Evolutionary conservation across 2,329 filamentous ascomycete species (phyloP), one percentile per base, ranked within the genome.

Genomic region (Thelonectria discophora): DNA sequence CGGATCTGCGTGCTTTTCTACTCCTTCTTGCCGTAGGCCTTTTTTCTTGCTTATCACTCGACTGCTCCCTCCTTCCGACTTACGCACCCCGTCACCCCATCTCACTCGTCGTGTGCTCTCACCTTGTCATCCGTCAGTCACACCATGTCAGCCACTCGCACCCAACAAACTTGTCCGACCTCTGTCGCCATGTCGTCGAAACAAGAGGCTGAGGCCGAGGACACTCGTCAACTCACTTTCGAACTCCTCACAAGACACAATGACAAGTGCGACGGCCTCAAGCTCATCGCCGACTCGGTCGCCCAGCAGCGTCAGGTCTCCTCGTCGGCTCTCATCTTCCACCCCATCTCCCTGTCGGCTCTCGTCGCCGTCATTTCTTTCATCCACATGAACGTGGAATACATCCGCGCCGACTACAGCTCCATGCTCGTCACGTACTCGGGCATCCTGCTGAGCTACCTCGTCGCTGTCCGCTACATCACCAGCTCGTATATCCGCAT

Each of bases 251-350:
- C 80, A 40, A 69, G 70, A 42, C 78, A 85, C 48, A 73, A 79
- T 46, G 89, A 93, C 72, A 87, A 88, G 73, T 79, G 87, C 65
- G 83, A 87, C 58, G 90, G 89, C 12, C 81, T 97, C 56, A 85
- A 85, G 63, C 84, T 97, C 17, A 83, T 97, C 48, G 88, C 91
- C 55, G 92, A 95, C 78, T 92, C 89, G 66, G 87, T 96, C 58
- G 91, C 92, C 24, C 90, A 97, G 74, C 92, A 95, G 78, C 88
- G 91, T 55, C 89, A 93, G 74, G 76, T 84, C 5, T 88, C 91
- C 8, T 86, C 88, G 13, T 79, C 80, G 51, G 79, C 85, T 62
- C 78, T 95, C 62, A 82, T 92, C 65, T 86, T 85, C 71, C 86
- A 92, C 76, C 86, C 86, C 0, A 72, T 83, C 20, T 78, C 80